Base-by-base conservation (phyloP, 768 basidiomycete genomes). In the Suillus hirtellus region DNA sequence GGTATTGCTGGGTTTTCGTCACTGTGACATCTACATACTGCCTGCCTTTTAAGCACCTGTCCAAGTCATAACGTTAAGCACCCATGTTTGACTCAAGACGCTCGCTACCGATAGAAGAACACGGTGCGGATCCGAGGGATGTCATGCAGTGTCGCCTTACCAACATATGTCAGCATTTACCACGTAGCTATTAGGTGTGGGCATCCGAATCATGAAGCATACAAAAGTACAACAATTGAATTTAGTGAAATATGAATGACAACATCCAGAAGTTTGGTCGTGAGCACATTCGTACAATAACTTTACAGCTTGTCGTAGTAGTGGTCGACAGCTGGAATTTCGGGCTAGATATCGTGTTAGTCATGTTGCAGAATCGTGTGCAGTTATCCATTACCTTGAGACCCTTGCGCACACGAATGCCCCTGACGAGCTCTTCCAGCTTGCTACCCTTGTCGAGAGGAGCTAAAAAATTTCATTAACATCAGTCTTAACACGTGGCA, bases 221-320 rank as follows among this genome's bases (percentile, higher is more conserved):
- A 46, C 60, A 34, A 63, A 62, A 68, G 60, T 62, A 68, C 66
- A 68, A 60, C 35, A 62, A 59, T 63, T 62, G 56, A 52, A 49
- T 65, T 52, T 24, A 56, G 31, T 44, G 46, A 61, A 62, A 42
- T 64, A 34, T 62, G 68, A 27, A 66, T 67, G 35, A 64, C 62
- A 60, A 60, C 69, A 66, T 49, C 54, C 44, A 60, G 59, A 50
- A 64, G 62, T 54, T 62, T 61, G 47, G 50, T 62, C 54, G 61
- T 44, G 66, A 40, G 62, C 56, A 62, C 55, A 14, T 19, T 49
- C 55, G 62, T 60, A 43, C 50, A 19, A 52, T 21, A 34, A 49
- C 66, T 67, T 84, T 84, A 93, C 76, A 90, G 80, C 83, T 95
- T 96, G 86, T 96, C 95, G 82, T 96, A 95, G 83, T 95, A 97